Evolutionary conservation across 805 yeast species (phyloP), one percentile per base, ranked within the genome.

Genomic region (Debaryomyces maramus): DNA sequence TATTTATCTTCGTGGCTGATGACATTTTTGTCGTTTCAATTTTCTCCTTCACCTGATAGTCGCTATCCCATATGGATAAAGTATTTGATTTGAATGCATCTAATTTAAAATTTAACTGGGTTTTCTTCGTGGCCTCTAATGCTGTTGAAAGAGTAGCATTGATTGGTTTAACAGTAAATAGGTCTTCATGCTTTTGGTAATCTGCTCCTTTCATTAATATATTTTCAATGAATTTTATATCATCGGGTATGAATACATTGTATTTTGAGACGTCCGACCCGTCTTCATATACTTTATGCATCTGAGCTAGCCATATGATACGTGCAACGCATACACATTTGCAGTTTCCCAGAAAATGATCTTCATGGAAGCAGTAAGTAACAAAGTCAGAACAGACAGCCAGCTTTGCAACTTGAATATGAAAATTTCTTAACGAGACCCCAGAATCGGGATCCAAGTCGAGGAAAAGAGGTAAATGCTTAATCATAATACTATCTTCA

Each of bases 11-110:
- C 0, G 93, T 77, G 0, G 95, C 95, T 7, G 87, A 72, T 1
- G 96, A 83, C 90, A 90, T 85, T 54, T 78, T 79, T 1, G 88
- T 71, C 37, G 88, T 83, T 58, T 90, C 97, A n/a, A 85, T 68
- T 44, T 85, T 80, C 58, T 90, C 97, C 52, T 85, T 80, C 46
- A 78, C 72, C 15, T 76, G 68, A 52, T 82, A 80, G 51, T 87
- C 85, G 19, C 75, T 67, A 48, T 83, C 86, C 88, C 89, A 84
- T 3, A 57, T 44, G 4, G 41, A 34, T 8, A 43, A 32, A 10
- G 35, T 47, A 38, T 24, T 32, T 3, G 53, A 23, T 5, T 30
- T 27, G 16, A 38, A 38, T 3, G 22, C 30, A n/a, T 38, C 39
- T 20, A 35, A 34, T n/a, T 38, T 37, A 10, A 44, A 32, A 14